Percentiles rank a stretch among this genome's conserved stretches.
Conservation (phyloP, 2,329 filamentous ascomycete genomes). For the Trichoderma sp. region DNA sequence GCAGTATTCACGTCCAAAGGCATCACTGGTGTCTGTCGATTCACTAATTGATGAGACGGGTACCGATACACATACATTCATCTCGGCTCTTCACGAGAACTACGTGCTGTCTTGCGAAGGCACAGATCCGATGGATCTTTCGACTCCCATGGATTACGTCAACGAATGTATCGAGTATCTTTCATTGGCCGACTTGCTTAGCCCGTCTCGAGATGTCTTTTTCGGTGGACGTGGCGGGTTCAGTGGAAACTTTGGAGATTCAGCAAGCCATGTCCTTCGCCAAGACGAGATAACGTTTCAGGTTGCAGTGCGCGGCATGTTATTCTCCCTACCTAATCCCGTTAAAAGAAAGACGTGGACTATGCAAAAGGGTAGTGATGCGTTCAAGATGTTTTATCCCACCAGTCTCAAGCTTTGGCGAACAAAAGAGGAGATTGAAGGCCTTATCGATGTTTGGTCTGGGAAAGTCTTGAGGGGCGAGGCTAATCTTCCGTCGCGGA, state of each 20-base stretch:
- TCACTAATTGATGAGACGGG: constrained; percentile 88
- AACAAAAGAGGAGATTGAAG: constrained; percentile 76
- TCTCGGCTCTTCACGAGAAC: constrained; percentile 90
- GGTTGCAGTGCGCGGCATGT: constrained; percentile 78
- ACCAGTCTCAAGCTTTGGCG: constrained; percentile 81
- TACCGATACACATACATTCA: constrained; percentile 86
- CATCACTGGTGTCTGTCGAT: constrained; percentile 67
- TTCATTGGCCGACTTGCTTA: constrained; percentile 84
- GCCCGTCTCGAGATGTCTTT: constrained; percentile 66
- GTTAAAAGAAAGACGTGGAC: constrained; percentile 66
- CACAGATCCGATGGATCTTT: constrained; percentile 46
- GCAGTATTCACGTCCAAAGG: constrained; percentile 57
- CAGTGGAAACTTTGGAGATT: constrained; percentile 47
- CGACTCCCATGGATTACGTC: constrained; percentile 71
- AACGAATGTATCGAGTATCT: constrained; percentile 83
- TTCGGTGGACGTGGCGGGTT: constrained; percentile 61
- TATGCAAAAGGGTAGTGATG: constrained; percentile 52
- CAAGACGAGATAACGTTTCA: constrained; percentile 96
- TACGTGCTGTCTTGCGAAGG: constrained; percentile 80
- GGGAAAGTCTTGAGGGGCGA: constrained; percentile 59
- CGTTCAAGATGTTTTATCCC: constrained; percentile 91
- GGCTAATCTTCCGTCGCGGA: constrained; percentile 35
- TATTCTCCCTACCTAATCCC: constrained; percentile 81
- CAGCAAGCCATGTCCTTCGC: constrained; percentile 70
- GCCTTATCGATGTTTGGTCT: constrained; percentile 68